Conservation (phyloP, 2,329 filamentous ascomycete genomes). For the Periconia sp. region DNA sequence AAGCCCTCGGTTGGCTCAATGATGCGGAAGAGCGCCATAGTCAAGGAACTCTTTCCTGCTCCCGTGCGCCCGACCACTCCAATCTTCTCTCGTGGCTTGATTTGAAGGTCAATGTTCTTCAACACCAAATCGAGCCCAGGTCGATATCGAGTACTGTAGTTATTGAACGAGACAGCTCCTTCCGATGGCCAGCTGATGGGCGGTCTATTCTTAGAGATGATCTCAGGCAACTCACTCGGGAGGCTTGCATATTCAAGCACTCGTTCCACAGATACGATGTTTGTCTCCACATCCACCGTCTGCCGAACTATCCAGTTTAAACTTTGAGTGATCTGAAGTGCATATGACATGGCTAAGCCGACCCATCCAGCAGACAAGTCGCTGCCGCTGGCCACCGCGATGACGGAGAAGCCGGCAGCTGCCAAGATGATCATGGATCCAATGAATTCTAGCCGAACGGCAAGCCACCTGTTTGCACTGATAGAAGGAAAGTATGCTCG, state of each 20-base stretch:
- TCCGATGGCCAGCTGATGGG: constrained; percentile 90
- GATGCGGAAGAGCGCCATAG: constrained; percentile 90
- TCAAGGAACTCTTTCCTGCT: constrained; percentile 93
- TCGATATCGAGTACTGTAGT: constrained; percentile 93
- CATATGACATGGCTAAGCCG: constrained; percentile 95
- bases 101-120: constrained; percentile 88
- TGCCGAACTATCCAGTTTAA: constrained; percentile 99
- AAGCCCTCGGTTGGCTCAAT: constrained; percentile 85
- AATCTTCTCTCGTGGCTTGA: constrained; percentile 97
- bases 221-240: constrained; percentile 92
- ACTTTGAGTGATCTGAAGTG: constrained; percentile 93
- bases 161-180: constrained; percentile 86
- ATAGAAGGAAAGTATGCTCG: constrained; percentile 95
- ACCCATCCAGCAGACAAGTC: constrained; percentile 75
- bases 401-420: constrained; percentile 80
- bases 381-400: constrained; percentile 74
- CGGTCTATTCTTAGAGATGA: constrained; percentile 85
- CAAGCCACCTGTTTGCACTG: constrained; percentile 88
- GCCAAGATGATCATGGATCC: constrained; percentile 91
- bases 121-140: constrained; percentile 88
- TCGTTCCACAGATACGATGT: constrained; percentile 97
- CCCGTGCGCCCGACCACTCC: constrained; percentile 96
- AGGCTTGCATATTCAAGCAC: constrained; percentile 93
- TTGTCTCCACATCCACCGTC: constrained; percentile 99
- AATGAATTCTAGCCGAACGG: constrained; percentile 92